phyloP scores from a whole-genome alignment of 306 rosid genomes.

The Purshia tridentata region DNA sequence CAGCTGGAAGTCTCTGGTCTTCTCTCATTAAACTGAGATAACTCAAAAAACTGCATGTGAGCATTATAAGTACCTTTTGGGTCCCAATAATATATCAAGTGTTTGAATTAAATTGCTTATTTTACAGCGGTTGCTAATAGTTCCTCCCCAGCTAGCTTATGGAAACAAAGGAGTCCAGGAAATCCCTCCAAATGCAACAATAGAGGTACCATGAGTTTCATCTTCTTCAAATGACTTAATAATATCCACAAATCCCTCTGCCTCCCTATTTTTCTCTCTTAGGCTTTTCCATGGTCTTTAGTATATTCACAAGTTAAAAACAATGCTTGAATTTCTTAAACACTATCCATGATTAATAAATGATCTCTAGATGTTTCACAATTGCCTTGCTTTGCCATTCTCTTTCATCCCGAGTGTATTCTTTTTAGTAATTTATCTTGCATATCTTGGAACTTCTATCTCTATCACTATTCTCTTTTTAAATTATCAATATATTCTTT shows the following conservation, averaged over 20 bases:
- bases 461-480: background rate
- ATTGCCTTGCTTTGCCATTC: background rate
- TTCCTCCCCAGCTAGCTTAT: constrained; percentile 90
- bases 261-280: background rate
- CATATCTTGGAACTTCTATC: constrained; percentile 17
- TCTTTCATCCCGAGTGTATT: background rate
- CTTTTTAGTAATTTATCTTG: background rate
- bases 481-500: constrained; percentile 11
- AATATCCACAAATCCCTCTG: background rate
- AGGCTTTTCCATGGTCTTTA: background rate
- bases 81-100: constrained; percentile 14
- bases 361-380: background rate
- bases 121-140: constrained; percentile 70
- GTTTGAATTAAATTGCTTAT: constrained; percentile 22
- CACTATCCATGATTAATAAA: constrained; percentile 2
- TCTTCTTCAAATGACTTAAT: background rate
- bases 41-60: background rate
- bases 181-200: constrained; percentile 95
- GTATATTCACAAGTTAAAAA: background rate
- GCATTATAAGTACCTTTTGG: constrained; percentile 11
- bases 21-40: constrained; percentile 15
- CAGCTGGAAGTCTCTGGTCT: background rate
- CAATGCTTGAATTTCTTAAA: background rate
- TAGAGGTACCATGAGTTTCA: constrained; percentile 51
- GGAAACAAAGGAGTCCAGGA: constrained; percentile 91